Evolutionary conservation across 2,329 filamentous ascomycete species (phyloP).

Genomic region (Claviceps paspali): DNA sequence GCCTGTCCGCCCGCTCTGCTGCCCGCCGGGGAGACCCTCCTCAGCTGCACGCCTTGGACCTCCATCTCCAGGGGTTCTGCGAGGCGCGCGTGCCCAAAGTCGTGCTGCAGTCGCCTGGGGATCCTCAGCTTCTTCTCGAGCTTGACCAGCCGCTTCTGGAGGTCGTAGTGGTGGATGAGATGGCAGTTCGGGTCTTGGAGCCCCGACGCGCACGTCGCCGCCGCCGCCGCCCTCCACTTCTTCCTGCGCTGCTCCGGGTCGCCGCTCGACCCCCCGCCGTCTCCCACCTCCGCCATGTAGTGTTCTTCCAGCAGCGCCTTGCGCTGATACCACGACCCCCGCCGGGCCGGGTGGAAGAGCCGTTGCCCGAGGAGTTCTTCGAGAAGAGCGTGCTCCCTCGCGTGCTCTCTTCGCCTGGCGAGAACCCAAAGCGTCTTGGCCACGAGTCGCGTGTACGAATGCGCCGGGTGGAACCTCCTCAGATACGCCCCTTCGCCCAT

Average conservation of each 20-base stretch:
- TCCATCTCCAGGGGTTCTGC: constrained; percentile 59
- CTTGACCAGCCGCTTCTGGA: constrained; percentile 87
- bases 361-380: constrained; percentile 62
- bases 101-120: constrained; percentile 74
- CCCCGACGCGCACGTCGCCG: constrained; percentile 69
- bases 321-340: constrained; percentile 89
- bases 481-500: constrained; percentile 79
- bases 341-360: constrained; percentile 70
- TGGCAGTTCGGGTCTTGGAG: constrained; percentile 83
- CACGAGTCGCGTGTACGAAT: constrained; percentile 84
- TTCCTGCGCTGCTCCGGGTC: constrained; percentile 49
- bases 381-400: constrained; percentile 59
- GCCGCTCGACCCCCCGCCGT: constrained; percentile 20
- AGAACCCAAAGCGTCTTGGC: constrained; percentile 74
- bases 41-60: constrained; percentile 64
- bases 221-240: constrained; percentile 64
- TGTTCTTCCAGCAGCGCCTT: constrained; percentile 90
- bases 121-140: constrained; percentile 74
- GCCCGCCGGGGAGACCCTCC: constrained; percentile 37
- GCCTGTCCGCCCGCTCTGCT: constrained; percentile 23
- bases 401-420: constrained; percentile 68
- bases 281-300: constrained; percentile 60
- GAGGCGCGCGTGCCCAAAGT: constrained; percentile 76
- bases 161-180: constrained; percentile 81
- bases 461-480: constrained; percentile 75